Conservation (phyloP, 225 moss, liverwort and hornwort species). For the Sphagnum tenellum region DNA sequence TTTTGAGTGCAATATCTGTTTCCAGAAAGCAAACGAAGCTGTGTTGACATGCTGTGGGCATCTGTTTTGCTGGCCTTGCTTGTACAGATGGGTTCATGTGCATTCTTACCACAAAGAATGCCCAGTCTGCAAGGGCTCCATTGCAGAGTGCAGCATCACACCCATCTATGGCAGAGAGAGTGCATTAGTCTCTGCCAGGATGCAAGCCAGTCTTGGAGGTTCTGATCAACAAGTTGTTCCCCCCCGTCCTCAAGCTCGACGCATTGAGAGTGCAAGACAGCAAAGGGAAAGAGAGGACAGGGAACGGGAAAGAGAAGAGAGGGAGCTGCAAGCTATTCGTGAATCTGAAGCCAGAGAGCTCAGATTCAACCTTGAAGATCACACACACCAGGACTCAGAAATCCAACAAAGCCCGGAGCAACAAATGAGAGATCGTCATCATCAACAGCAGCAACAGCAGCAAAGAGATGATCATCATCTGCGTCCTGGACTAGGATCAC, state of each 20-base stretch:
- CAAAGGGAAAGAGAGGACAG: slow-evolving; percentile 53
- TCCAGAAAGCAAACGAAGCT: slow-evolving; percentile 78
- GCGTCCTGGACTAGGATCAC: no score
- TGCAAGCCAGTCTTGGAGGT: slow-evolving; percentile 34
- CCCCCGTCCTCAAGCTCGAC: slow-evolving; percentile 49
- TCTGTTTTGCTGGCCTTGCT: slow-evolving; percentile 86
- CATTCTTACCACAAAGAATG: slow-evolving; percentile 78
- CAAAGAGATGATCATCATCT: not conserved
- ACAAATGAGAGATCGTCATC: no score
- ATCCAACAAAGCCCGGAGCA: not conserved
- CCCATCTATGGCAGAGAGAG: slow-evolving; percentile 77
- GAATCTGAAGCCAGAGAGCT: slow-evolving; percentile 54
- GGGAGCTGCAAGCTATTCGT: slow-evolving; percentile 27
- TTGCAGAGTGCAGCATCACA: slow-evolving; percentile 59
- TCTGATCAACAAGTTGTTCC: slow-evolving; percentile 30
- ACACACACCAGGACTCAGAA: slow-evolving; percentile 1
- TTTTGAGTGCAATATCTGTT: slow-evolving; percentile 88
- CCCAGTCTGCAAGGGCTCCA: slow-evolving; percentile 74
- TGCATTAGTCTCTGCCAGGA: slow-evolving; percentile 37
- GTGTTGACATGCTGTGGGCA: slow-evolving; percentile 87
- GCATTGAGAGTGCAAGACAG: slow-evolving; percentile 65
- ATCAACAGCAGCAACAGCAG: slow-evolving; percentile 6
- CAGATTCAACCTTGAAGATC: slow-evolving; percentile 3
- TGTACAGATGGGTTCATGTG: slow-evolving; percentile 83
- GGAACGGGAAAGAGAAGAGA: slow-evolving; percentile 46